Evolutionary conservation across 441 rosid species (phyloP), one percentile per base, ranked within the genome.

Genomic region (Populus hybrid): DNA sequence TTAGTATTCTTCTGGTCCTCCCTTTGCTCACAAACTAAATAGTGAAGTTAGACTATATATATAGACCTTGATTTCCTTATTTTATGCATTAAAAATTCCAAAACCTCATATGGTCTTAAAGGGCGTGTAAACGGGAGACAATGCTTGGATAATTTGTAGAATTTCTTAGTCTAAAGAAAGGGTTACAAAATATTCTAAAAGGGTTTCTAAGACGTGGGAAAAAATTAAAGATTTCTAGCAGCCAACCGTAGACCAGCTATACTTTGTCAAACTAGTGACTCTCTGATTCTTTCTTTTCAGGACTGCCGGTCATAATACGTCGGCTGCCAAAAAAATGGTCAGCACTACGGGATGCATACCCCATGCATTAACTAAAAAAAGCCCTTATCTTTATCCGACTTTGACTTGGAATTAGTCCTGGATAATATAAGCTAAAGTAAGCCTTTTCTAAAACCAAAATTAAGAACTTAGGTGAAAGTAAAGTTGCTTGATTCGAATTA

Each of bases 281-380:
- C 24, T 7, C 9, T 23, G 32, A 30, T 30, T 30, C 32, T 30
- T 30, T 30, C 32, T 30, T 30, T 3, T 30, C 0, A 30, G 32
- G 32, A 40, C 53, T 1, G 16, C 57, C 76, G 78, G 81, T 78
- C 81, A 23, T 75, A 18, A 7, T 6, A 70, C 59, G 73, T 18
- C 2, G 75, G 12, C 57, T 63, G 24, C 21, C 12, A 4, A 64
- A 46, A 35, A 18, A 34, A 66, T 77, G 65, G 81, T 81, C 80
- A 81, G 64, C 21, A 38, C 42, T n/a, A 7, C 21, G 12, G 65
- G 65, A 59, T 59, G 24, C 26, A 24, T 35, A 21, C 73, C 64
- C 57, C 53, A 4, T 38, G 46, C 24, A 23, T 14, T 18, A 16
- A 12, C 18, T n/a, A 18, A 32, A 53, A 42, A 67, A 28, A 23